Percentiles rank a stretch among this genome's conserved stretches.
These are phyloP conservation scores for Pythium periplocum DNA, from an alignment of 352 stramenopile genomes.

Conservation along the genomic window DNA sequence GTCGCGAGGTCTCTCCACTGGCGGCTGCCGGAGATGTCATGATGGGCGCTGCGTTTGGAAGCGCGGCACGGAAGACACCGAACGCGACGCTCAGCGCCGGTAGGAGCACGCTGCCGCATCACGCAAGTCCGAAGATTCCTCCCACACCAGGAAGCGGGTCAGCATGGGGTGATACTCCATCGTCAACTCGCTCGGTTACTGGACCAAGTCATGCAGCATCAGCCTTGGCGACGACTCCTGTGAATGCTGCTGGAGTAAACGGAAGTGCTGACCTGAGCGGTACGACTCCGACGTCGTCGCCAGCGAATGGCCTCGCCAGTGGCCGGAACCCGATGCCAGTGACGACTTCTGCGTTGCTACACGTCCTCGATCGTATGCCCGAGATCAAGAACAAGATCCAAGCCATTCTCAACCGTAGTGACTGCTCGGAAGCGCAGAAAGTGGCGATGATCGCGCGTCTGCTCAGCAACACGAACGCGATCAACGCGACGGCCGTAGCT, in stretches of 20 bases:
- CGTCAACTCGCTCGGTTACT: too few species aligned
- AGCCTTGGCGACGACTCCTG: background rate
- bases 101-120: background rate
- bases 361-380: conserved; percentile 81
- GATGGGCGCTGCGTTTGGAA: conserved; percentile 42
- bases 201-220: background rate
- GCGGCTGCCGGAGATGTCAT: conserved; percentile 46
- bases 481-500: conserved; percentile 29
- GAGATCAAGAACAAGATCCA: conserved; percentile 91
- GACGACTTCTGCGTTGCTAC: conserved; percentile 71
- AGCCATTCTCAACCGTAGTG: conserved; percentile 73
- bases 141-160: too few species aligned
- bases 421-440: conserved; percentile 86
- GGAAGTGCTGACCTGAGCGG: conserved; percentile 23
- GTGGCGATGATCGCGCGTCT: conserved; percentile 84
- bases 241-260: conserved; percentile 7
- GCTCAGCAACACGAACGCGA: conserved; percentile 82
- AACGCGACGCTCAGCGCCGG: too few species aligned
- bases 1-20: conserved; percentile 37
- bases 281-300: conserved; percentile 27
- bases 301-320: conserved; percentile 3
- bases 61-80: conserved; percentile 5
- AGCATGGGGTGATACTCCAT: background rate
- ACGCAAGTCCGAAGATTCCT: conserved; percentile 6
- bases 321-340: conserved; percentile 42